Conservation (phyloP, 768 basidiomycete species). For the Boletus pseudopeckii region DNA sequence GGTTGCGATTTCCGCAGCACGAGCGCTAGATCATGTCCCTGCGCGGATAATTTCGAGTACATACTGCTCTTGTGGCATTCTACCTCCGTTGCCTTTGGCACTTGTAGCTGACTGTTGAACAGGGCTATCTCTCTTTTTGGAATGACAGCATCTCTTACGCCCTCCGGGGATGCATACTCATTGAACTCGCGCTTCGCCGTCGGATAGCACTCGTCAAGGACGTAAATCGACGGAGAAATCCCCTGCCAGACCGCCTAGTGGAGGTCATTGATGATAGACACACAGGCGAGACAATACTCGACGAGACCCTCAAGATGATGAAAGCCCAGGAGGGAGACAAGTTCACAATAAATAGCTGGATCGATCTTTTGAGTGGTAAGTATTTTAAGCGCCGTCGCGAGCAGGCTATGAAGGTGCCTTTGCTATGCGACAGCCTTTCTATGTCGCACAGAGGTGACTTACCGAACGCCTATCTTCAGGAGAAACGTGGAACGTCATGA, state of each 20-base stretch:
- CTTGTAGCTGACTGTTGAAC: constrained; percentile 13
- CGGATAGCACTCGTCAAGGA: constrained; percentile 91
- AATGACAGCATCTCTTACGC: constrained; percentile 99
- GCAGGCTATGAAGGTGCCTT: not conserved
- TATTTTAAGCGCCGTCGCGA: not conserved
- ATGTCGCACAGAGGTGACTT: not conserved
- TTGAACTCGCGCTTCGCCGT: constrained; percentile 93
- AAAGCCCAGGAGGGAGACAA: constrained; percentile 57
- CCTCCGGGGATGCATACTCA: constrained; percentile 94
- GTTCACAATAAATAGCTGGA: constrained; percentile 85
- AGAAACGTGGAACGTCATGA: constrained; percentile 99
- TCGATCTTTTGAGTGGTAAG: constrained; percentile 88
- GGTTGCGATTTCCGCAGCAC: constrained; percentile 18
- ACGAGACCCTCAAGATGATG: constrained; percentile 96
- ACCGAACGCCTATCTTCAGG: constrained; percentile 44
- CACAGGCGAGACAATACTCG: constrained; percentile 94
- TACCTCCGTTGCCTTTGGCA: not conserved
- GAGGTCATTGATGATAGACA: constrained; percentile 90
- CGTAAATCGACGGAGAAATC: constrained; percentile 64
- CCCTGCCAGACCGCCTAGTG: constrained; percentile 78
- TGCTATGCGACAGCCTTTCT: not conserved
- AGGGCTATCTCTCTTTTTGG: constrained; percentile 98
- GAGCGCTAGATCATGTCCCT: constrained; percentile 4
- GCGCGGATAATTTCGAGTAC: constrained; percentile 2
- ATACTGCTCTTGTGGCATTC: constrained; percentile 21